A percentile compares a stretch with the other conserved stretches of the same genome.
Evolutionary conservation across 257 asterid species (phyloP).

Genomic region (Linderniella brevidens): DNA sequence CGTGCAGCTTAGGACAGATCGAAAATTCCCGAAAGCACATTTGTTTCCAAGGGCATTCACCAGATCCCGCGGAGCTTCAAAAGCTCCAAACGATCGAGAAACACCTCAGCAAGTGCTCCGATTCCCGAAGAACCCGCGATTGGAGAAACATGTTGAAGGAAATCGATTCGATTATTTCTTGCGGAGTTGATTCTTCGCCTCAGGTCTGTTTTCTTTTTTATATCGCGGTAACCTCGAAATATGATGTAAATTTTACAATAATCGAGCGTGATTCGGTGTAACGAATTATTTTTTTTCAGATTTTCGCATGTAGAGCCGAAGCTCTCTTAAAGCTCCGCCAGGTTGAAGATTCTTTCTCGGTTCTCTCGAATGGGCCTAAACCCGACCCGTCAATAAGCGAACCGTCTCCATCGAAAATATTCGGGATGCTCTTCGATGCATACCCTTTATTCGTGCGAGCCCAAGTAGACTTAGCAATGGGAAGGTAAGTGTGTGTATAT

Average conservation of each 20-base stretch:
- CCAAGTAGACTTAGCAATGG: constrained; percentile 57
- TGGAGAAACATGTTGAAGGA: constrained; percentile 59
- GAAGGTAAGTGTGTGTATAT: constrained; percentile 37
- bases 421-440: constrained; percentile 60
- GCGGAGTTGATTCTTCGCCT: constrained; percentile 72
- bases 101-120: constrained; percentile 45
- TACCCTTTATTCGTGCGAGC: constrained; percentile 51
- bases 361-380: constrained; percentile 32
- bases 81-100: constrained; percentile 55
- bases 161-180: constrained; percentile 62
- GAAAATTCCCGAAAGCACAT: constrained; percentile 55
- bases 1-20: constrained; percentile 56
- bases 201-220: too few species aligned
- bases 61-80: constrained; percentile 36
- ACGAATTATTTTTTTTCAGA: constrained; percentile 45
- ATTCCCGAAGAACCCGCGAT: constrained; percentile 54
- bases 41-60: constrained; percentile 31
- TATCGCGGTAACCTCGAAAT: too few species aligned
- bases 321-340: constrained; percentile 71
- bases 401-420: constrained; percentile 25
- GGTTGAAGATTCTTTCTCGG: constrained; percentile 36
- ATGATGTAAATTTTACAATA: not conserved
- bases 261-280: constrained; percentile 10
- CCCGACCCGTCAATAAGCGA: constrained; percentile 10
- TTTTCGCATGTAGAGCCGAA: constrained; percentile 75